Conservation (phyloP, 805 yeast genomes). For the Pichia manshurica region DNA sequence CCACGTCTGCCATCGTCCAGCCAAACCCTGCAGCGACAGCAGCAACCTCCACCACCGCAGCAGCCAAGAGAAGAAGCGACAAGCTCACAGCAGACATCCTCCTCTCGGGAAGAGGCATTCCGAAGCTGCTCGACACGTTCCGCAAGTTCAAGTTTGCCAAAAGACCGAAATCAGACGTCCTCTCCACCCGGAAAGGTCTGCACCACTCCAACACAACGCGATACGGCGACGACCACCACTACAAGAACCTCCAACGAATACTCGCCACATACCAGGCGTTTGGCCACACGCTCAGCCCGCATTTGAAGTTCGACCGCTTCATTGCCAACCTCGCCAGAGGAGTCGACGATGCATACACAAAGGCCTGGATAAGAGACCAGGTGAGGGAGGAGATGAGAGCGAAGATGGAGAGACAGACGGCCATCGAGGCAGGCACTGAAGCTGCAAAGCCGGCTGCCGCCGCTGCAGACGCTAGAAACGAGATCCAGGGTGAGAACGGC, state of each 20-base stretch:
- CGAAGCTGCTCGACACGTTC: constrained; percentile 38
- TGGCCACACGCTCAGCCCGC: constrained; percentile 75
- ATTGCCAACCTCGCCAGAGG: constrained; percentile 45
- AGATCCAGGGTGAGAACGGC: too few species aligned
- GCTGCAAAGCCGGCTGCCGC: neutral
- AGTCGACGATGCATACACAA: constrained; percentile 39
- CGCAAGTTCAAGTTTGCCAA: constrained; percentile 31
- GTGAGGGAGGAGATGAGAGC: constrained; percentile 34
- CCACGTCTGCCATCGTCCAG: neutral
- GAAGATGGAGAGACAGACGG: constrained; percentile 6
- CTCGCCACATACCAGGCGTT: constrained; percentile 60
- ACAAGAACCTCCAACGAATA: constrained; percentile 43
- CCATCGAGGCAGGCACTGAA: neutral
- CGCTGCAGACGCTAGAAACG: too few species aligned
- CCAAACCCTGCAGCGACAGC: neutral
- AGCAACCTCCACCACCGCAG: constrained; percentile 6
- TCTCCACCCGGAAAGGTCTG: too few species aligned
- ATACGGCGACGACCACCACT: constrained; percentile 37
- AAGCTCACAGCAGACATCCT: constrained; percentile 49
- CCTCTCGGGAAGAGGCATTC: constrained; percentile 51
- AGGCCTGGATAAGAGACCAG: constrained; percentile 36
- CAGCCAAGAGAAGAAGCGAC: constrained; percentile 30
- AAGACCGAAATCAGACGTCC: neutral
- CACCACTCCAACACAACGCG: neutral
- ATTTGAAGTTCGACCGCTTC: constrained; percentile 71